Conservation (phyloP, 2,329 filamentous ascomycete species). For the Diaporthe eres region DNA sequence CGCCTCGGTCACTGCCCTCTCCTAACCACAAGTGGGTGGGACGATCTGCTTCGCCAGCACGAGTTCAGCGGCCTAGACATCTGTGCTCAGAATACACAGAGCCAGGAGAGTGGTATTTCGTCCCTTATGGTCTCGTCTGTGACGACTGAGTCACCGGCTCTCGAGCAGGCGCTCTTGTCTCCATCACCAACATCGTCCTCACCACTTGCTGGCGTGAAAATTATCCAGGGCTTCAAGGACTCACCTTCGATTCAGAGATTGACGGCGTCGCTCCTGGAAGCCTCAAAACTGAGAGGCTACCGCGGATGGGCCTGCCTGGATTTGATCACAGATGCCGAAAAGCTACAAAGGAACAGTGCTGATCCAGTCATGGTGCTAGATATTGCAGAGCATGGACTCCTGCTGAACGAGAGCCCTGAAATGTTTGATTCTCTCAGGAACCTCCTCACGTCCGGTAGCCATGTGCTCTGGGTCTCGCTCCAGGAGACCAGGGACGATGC, state of each 20-base stretch:
- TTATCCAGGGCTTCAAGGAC: neutral
- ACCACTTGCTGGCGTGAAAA: neutral
- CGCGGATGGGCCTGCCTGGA: neutral
- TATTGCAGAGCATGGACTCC: neutral
- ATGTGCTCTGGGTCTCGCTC: neutral
- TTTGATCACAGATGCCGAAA: neutral
- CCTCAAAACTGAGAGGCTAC: neutral
- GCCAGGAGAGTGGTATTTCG: neutral
- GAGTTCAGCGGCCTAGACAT: slow-evolving; percentile 24
- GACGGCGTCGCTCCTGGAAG: neutral
- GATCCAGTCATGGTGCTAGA: neutral
- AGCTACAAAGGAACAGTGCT: neutral
- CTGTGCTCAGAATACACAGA: neutral
- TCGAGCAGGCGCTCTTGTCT: neutral
- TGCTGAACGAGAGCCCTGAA: neutral
- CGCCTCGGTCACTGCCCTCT: neutral
- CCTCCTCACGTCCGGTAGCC: neutral
- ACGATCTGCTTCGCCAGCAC: neutral
- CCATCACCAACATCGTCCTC: neutral
- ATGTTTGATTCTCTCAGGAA: neutral
- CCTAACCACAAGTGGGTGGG: slow-evolving; percentile 2
- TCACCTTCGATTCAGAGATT: neutral
- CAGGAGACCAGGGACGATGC: neutral
- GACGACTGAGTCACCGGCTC: neutral
- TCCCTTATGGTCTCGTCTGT: slow-evolving; percentile 17